phyloP scores from a whole-genome alignment of 1,139 yeast species.

The Blastobotrys ciferrii region DNA sequence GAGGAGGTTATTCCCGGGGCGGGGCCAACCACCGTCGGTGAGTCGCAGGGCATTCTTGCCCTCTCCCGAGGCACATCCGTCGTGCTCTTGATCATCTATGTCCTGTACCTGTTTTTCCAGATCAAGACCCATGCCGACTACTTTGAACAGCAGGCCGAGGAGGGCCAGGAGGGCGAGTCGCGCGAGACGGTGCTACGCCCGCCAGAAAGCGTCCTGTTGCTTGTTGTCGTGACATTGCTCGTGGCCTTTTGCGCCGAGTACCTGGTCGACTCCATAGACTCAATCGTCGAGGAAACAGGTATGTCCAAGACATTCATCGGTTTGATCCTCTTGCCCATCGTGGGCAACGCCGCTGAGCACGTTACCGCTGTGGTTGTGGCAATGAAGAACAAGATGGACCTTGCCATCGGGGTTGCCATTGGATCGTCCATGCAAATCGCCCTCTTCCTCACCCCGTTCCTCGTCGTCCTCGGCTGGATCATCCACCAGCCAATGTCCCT shows the following conservation, averaged over 20 bases:
- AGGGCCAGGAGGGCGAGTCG: neutral
- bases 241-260: slow-evolving; percentile 93
- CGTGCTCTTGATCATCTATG: slow-evolving; percentile 72
- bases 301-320: slow-evolving; percentile 94
- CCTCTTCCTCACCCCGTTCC: slow-evolving; percentile 87
- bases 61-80: slow-evolving; percentile 86
- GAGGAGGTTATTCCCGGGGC: slow-evolving; percentile 46
- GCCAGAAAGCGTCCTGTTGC: slow-evolving; percentile 31
- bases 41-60: slow-evolving; percentile 54
- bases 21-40: neutral
- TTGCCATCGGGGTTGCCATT: slow-evolving; percentile 94
- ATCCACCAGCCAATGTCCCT: slow-evolving; percentile 90
- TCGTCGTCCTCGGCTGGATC: slow-evolving; percentile 90
- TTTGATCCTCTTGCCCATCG: slow-evolving; percentile 88
- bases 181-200: slow-evolving; percentile 14
- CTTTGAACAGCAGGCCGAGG: slow-evolving; percentile 47
- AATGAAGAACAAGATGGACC: slow-evolving; percentile 93
- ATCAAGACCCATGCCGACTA: slow-evolving; percentile 75
- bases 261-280: slow-evolving; percentile 89
- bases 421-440: slow-evolving; percentile 98
- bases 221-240: slow-evolving; percentile 66
- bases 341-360: slow-evolving; percentile 98
- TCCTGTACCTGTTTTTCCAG: slow-evolving; percentile 80
- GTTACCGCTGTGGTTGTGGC: slow-evolving; percentile 96
- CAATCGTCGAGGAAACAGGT: slow-evolving; percentile 77